Percentiles rank a stretch among this genome's conserved stretches.
phyloP scores from a whole-genome alignment of 345 rosid species.

The Melaleuca quinquenervia region DNA sequence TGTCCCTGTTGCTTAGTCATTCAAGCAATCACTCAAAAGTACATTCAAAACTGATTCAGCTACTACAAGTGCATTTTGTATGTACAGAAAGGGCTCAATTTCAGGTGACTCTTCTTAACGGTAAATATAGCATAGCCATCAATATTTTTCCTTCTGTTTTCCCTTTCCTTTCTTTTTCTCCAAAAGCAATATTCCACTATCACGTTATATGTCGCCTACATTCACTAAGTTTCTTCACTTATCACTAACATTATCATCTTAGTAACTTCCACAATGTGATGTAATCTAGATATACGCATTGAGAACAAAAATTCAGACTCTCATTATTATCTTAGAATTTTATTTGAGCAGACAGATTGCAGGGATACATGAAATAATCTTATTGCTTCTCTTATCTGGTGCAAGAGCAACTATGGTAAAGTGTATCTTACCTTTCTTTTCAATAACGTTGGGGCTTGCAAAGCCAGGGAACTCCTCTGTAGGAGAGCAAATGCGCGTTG shows the following conservation, averaged over 20 bases:
- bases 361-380: neutral
- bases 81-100: neutral
- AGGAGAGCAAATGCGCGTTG: constrained; percentile 26
- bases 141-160: neutral
- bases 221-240: neutral
- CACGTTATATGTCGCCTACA: neutral
- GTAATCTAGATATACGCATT: neutral
- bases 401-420: neutral
- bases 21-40: neutral
- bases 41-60: neutral
- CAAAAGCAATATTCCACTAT: neutral
- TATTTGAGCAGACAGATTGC: neutral
- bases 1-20: neutral
- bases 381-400: neutral
- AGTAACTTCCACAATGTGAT: neutral
- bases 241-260: neutral
- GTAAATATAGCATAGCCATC: neutral
- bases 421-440: constrained; percentile 39
- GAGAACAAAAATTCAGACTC: neutral
- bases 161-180: neutral
- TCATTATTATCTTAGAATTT: neutral
- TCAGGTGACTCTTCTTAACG: neutral
- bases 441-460: constrained; percentile 45
- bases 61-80: neutral
- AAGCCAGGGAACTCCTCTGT: constrained; percentile 67